phyloP scores from a whole-genome alignment of 768 basidiomycete genomes.

The Mycena albidolilacea region DNA sequence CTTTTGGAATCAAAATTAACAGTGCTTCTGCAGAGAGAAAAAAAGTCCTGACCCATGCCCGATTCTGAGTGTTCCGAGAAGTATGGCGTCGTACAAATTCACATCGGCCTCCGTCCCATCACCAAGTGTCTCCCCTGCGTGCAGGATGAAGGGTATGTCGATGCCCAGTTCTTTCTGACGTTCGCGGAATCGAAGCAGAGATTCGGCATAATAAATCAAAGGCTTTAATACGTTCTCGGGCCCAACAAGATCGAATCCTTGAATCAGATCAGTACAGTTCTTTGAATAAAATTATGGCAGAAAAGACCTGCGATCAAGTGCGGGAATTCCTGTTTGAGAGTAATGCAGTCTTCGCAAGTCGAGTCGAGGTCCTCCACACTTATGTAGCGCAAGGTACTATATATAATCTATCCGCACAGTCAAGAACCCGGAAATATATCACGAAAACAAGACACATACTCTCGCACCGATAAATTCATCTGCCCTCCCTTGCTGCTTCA shows the following conservation, averaged over 20 bases:
- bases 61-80: conserved; percentile 84
- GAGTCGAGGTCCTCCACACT: conserved; percentile 70
- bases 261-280: conserved; percentile 15
- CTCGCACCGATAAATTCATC: conserved; percentile 78
- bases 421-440: neutral
- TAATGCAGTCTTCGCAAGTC: conserved; percentile 83
- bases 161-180: conserved; percentile 70
- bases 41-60: conserved; percentile 75
- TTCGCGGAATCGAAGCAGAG: conserved; percentile 71
- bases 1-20: conserved; percentile 48
- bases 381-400: conserved; percentile 72
- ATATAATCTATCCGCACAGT: conserved; percentile 70
- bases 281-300: conserved; percentile 8
- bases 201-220: conserved; percentile 73
- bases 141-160: conserved; percentile 83
- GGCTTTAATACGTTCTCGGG: conserved; percentile 75
- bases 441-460: conserved; percentile 51
- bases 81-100: conserved; percentile 85
- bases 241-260: conserved; percentile 88
- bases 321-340: conserved; percentile 81
- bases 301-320: conserved; percentile 74
- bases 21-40: neutral
- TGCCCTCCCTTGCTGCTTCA: conserved; percentile 66
- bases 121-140: conserved; percentile 86
- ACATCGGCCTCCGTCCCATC: conserved; percentile 80